Conservation (phyloP, 192 early-diverging fungal genomes). For the Rhizoclosmatium sp. region DNA sequence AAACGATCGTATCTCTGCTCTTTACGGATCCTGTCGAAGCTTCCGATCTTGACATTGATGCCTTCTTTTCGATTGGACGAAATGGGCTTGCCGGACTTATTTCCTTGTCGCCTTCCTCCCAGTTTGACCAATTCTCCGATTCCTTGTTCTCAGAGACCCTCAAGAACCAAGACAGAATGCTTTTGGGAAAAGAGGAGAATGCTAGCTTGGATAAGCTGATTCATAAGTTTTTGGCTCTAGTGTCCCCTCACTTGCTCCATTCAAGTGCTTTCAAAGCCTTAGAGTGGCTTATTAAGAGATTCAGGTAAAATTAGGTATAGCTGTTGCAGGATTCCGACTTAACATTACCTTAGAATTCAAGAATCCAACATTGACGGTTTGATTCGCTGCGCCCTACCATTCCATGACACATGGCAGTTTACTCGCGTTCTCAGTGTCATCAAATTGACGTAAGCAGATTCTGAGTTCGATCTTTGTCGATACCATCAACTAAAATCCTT, state of each 20-base stretch:
- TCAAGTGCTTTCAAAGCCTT: conserved; percentile 85
- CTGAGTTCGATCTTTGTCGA: not conserved
- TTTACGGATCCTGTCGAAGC: conserved; percentile 59
- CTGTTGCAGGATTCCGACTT: not conserved
- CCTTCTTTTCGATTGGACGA: conserved; percentile 82
- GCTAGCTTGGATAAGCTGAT: conserved; percentile 80
- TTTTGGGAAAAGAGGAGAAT: conserved; percentile 83
- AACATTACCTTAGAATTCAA: conserved; percentile 62
- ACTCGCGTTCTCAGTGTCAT: conserved; percentile 81
- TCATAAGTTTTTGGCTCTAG: conserved; percentile 70
- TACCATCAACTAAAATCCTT: not conserved
- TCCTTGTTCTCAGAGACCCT: conserved; percentile 84
- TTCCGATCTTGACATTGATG: conserved; percentile 87
- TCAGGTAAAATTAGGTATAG: conserved; percentile 46
- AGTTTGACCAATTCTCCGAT: conserved; percentile 71
- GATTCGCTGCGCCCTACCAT: conserved; percentile 84
- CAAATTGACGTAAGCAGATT: conserved; percentile 61
- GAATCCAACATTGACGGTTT: conserved; percentile 85
- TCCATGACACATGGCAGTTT: conserved; percentile 92
- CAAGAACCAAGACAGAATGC: conserved; percentile 80
- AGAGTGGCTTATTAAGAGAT: conserved; percentile 92
- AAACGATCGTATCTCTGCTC: not conserved
- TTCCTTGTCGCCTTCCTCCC: conserved; percentile 58
- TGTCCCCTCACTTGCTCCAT: conserved; percentile 88
- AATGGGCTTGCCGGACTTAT: conserved; percentile 81